Percentiles rank a stretch among this genome's conserved stretches.
Conservation (phyloP, 352 stramenopile species). For the Globisporangium rhizosaccharum region DNA sequence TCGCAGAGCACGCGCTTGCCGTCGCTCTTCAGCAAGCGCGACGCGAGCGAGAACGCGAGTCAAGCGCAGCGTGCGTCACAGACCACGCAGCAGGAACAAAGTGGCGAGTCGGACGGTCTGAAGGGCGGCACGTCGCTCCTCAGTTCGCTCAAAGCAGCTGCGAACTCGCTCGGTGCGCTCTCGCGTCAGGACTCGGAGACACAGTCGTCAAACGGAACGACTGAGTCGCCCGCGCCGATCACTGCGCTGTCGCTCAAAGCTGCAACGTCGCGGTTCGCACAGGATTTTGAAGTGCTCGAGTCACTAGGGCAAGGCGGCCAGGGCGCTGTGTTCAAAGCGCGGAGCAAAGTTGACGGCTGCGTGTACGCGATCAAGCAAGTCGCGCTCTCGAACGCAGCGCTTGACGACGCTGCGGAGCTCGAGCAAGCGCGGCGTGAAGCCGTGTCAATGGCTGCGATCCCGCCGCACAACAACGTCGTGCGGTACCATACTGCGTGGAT, state of each 20-base stretch:
- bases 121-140: constrained; percentile 3
- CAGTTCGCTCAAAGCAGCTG: constrained; percentile 4
- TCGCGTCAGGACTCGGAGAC: constrained; percentile 1
- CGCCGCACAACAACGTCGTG: constrained; percentile 67
- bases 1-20: constrained; percentile 26
- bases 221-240: not conserved
- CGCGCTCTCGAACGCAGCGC: constrained; percentile 30
- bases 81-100: not conserved
- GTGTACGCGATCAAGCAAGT: constrained; percentile 82
- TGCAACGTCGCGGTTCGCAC: constrained; percentile 45
- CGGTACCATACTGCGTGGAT: constrained; percentile 80
- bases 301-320: constrained; percentile 68
- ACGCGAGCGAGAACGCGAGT: constrained; percentile 6
- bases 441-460: constrained; percentile 67
- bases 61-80: constrained; percentile 2
- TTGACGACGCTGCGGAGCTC: constrained; percentile 34
- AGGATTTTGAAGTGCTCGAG: constrained; percentile 67
- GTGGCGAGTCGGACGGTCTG: not conserved
- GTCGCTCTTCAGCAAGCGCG: constrained; percentile 28
- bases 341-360: constrained; percentile 63
- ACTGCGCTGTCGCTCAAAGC: not conserved
- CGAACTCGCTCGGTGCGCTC: constrained; percentile 1
- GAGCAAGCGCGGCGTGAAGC: constrained; percentile 72
- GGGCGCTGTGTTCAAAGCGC: constrained; percentile 69
- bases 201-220: not conserved